Conservation (phyloP, 352 stramenopile species). For the Phytophthora hibernalis region DNA sequence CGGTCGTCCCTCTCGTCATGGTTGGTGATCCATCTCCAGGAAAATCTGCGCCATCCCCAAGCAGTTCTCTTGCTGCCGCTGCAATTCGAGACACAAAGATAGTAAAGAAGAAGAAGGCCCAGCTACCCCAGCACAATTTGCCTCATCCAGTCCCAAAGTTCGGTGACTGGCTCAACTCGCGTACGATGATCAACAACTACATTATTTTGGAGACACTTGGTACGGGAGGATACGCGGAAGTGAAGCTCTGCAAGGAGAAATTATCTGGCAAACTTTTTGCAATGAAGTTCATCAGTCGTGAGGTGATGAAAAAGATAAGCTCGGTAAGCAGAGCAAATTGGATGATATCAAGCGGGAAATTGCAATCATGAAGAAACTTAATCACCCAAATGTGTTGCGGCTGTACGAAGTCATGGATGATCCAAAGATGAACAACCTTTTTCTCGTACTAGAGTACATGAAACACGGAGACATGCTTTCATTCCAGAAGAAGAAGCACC, state of each 20-base stretch:
- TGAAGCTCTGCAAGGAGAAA: slow-evolving; percentile 91
- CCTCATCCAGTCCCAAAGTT: slow-evolving; percentile 83
- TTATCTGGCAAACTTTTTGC: slow-evolving; percentile 76
- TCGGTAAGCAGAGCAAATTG: slow-evolving; percentile 81
- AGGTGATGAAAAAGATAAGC: slow-evolving; percentile 89
- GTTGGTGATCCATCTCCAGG: slow-evolving; percentile 11
- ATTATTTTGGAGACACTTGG: slow-evolving; percentile 91
- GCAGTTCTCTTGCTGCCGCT: slow-evolving; percentile 10
- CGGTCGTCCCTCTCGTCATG: slow-evolving; percentile 50
- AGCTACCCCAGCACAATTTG: slow-evolving; percentile 77
- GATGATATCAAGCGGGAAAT: slow-evolving; percentile 95
- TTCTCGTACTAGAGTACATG: slow-evolving; percentile 98
- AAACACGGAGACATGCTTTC: slow-evolving; percentile 78
- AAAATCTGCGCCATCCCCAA: slow-evolving; percentile 19
- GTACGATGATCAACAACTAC: slow-evolving; percentile 95
- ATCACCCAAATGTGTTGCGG: slow-evolving; percentile 94
- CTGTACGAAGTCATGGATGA: slow-evolving; percentile 98
- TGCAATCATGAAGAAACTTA: slow-evolving; percentile 97
- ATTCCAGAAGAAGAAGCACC: slow-evolving; percentile 79
- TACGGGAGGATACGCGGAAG: slow-evolving; percentile 90
- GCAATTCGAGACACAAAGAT: slow-evolving; percentile 79
- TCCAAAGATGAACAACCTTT: slow-evolving; percentile 93
- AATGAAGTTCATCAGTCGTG: slow-evolving; percentile 91
- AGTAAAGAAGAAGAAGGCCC: slow-evolving; percentile 85
- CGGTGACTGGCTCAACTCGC: slow-evolving; percentile 84